Evolutionary conservation across 192 early-diverging fungal species (phyloP).

Genomic region (Entomortierella chlamydospora): DNA sequence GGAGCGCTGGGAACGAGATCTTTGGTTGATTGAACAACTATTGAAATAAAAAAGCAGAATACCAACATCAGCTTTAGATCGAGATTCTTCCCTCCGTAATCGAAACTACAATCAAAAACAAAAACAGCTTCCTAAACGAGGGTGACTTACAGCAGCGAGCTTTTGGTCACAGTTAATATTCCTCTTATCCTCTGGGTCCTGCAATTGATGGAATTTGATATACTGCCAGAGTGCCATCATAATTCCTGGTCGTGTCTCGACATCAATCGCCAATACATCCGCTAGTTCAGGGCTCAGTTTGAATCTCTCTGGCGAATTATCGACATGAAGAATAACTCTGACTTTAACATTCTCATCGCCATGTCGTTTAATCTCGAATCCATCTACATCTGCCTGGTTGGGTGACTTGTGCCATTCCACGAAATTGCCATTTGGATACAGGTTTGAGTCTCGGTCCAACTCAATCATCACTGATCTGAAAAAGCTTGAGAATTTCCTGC

Average conservation of each 20-base stretch:
- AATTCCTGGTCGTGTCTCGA: constrained; percentile 78
- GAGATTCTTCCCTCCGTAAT: too few relatives aligned
- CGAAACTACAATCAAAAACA: too few relatives aligned
- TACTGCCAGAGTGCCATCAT: constrained; percentile 96
- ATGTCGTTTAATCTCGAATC: constrained; percentile 93
- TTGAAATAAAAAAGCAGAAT: constrained; percentile 3
- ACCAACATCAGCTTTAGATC: too few relatives aligned
- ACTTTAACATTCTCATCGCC: constrained; percentile 87
- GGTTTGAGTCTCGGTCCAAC: constrained; percentile 79
- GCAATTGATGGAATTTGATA: constrained; percentile 92
- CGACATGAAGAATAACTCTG: constrained; percentile 84
- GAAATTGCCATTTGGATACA: constrained; percentile 84
- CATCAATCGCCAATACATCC: constrained; percentile 81
- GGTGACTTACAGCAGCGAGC: constrained; percentile 73
- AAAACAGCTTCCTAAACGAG: too few relatives aligned
- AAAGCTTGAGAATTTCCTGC: constrained; percentile 89
- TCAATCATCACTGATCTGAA: constrained; percentile 87
- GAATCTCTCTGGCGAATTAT: constrained; percentile 83
- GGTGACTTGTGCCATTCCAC: constrained; percentile 77
- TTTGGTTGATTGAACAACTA: constrained; percentile 75
- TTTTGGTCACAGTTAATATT: constrained; percentile 86
- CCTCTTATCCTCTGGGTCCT: constrained; percentile 90
- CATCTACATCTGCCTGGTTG: constrained; percentile 72
- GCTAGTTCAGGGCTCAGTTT: constrained; percentile 81
- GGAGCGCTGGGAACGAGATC: constrained; percentile 84